Base-by-base conservation (phyloP, 345 rosid species). In the Pelargonium nanum region DNA sequence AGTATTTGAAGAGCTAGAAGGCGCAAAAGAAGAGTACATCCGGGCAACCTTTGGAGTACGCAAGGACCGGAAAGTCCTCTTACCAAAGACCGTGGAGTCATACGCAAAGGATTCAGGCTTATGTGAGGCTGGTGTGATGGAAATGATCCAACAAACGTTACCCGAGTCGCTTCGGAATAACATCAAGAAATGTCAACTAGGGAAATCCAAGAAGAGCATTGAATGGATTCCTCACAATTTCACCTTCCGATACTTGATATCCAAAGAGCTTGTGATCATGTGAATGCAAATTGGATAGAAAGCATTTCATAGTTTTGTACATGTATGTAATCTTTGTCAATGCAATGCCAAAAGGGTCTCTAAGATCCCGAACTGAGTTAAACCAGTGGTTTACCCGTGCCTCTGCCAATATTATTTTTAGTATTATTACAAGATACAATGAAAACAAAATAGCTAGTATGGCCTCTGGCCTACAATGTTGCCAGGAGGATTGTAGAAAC, bases 151-250 rank as follows among this genome's bases (percentile, higher is more conserved):
- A 72, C 74, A 65, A 32, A 70, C 77, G 52, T 61, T 93, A 60
- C 95, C 95, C 19, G 84, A 86, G 55, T 72, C 88, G 28, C 65
- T 74, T 7, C 70, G 78, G 34, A 80, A 71, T 69, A 75, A 74
- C 53, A 57, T 84, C 4, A 81, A 77, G 81, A 80, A 78, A 74
- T 80, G 82, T 55, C 85, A 74, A 57, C 67, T 55, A 58, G 81
- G 80, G 63, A 93, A 84, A 76, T 53, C 80, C 26, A 81, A 82
- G 26, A 87, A 85, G 81, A 62, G 26, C 74, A 82, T 93, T 20
- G 87, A 82, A 55, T 89, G 97, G 96, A 77, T 80, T 61, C 87
- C 97, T 15, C 95, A 87, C 80, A 89, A 82, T 69, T 89, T 89
- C 65, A 72, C 74, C 56, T 89, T 89, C 53, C 83, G 99, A 62